A percentile compares a stretch with the other conserved stretches of the same genome.
Conservation (phyloP, 1,139 yeast species). For the Taphrina confusa region DNA sequence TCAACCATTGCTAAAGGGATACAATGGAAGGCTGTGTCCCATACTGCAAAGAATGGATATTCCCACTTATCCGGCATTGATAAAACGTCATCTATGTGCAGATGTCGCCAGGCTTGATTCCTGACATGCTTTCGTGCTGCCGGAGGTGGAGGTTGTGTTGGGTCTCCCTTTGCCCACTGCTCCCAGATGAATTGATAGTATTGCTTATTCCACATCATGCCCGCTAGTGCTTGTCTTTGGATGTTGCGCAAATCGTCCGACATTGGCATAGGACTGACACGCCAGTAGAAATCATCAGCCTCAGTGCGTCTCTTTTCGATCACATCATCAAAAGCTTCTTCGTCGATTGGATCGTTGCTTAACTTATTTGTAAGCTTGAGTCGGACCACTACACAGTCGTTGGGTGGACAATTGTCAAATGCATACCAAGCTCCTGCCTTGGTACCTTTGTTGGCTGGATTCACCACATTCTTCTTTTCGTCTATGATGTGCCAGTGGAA, state of each 20-base stretch:
- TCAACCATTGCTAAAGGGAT: slow-evolving; percentile 93
- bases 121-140: slow-evolving; percentile 78
- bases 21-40: slow-evolving; percentile 98
- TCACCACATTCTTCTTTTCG: slow-evolving; percentile 60
- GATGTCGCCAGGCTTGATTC: slow-evolving; percentile 85
- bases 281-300: slow-evolving; percentile 93
- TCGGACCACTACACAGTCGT: slow-evolving; percentile 84
- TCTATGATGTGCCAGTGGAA: slow-evolving; percentile 82
- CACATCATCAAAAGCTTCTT: slow-evolving; percentile 71
- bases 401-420: slow-evolving; percentile 82
- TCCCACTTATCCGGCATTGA: slow-evolving; percentile 97
- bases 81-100: slow-evolving; percentile 83
- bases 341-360: slow-evolving; percentile 56
- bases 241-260: slow-evolving; percentile 78
- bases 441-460: slow-evolving; percentile 70
- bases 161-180: slow-evolving; percentile 90
- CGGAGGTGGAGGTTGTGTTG: slow-evolving; percentile 72
- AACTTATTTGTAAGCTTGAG: slow-evolving; percentile 60
- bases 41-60: slow-evolving; percentile 94
- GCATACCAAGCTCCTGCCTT: slow-evolving; percentile 80
- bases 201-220: slow-evolving; percentile 92
- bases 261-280: slow-evolving; percentile 81
- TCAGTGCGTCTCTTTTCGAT: slow-evolving; percentile 78
- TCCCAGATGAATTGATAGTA: slow-evolving; percentile 84
- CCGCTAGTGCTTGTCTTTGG: slow-evolving; percentile 94